Conservation (phyloP, 352 stramenopile species). For the Phytophthora pseudosyringae region DNA sequence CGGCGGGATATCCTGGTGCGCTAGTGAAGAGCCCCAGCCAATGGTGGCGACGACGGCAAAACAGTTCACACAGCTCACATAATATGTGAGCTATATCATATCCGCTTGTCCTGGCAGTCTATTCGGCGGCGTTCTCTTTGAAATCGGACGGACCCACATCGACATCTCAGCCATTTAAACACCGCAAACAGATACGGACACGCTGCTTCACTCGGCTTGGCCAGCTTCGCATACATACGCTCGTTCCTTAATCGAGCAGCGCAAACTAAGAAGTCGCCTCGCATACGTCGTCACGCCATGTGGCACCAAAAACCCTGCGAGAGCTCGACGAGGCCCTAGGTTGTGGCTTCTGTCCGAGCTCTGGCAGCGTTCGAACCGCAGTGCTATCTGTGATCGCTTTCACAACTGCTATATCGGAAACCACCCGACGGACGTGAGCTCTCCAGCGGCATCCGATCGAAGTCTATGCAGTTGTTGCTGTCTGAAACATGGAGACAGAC, state of each 20-base stretch:
- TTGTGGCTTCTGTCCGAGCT: background rate
- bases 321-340: background rate
- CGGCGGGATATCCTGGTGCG: no score
- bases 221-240: conserved; percentile 2
- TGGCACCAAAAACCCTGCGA: background rate
- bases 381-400: background rate
- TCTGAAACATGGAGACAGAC: background rate
- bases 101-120: no score
- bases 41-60: no score
- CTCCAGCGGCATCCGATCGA: background rate
- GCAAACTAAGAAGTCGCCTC: background rate
- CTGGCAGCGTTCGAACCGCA: background rate
- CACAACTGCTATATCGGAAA: conserved; percentile 3
- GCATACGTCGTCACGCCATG: background rate
- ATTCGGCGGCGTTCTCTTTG: no score
- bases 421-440: background rate
- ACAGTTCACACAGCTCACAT: no score
- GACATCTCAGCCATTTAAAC: background rate
- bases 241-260: background rate
- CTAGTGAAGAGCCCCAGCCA: no score
- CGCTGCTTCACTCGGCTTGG: background rate
- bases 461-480: background rate
- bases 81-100: no score
- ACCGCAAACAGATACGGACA: background rate
- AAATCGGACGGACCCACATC: no score